A percentile compares a stretch with the other conserved stretches of the same genome.
Evolutionary conservation across 2,329 filamentous ascomycete genomes (phyloP).

Genomic region (Fusarium sp.): DNA sequence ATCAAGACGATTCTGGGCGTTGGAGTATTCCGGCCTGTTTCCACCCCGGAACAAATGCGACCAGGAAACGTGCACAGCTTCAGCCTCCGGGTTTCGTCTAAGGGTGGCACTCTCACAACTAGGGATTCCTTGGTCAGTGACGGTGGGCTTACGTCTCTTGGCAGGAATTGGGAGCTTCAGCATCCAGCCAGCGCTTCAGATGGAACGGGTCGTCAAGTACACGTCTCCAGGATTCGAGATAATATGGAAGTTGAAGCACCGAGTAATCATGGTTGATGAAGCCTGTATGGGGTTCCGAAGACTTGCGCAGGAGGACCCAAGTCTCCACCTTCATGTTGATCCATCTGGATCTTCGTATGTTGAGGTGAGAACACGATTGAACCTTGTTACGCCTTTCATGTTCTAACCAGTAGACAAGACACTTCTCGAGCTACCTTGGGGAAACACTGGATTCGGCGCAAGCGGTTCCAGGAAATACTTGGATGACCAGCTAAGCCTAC

Average conservation of each 20-base stretch:
- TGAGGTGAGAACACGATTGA: not conserved
- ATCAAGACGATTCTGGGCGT: not conserved
- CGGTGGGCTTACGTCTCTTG: not conserved
- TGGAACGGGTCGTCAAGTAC: not conserved
- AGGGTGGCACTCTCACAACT: not conserved
- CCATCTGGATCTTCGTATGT: not conserved
- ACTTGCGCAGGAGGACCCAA: not conserved
- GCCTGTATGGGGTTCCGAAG: not conserved
- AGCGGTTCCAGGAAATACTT: too few relatives aligned
- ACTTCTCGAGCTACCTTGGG: fast-evolving
- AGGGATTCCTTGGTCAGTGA: not conserved
- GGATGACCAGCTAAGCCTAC: not conserved
- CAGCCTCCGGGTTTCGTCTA: not conserved
- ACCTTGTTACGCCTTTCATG: fast-evolving
- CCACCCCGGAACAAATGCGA: not conserved
- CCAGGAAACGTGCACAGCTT: not conserved
- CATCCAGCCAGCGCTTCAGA: not conserved
- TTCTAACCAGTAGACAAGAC: not conserved
- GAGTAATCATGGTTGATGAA: not conserved
- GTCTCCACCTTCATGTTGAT: not conserved
- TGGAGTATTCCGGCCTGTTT: not conserved
- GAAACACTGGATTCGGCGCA: too few relatives aligned
- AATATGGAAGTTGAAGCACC: not conserved
- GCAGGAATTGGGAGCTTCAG: not conserved
- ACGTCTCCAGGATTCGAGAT: slow-evolving; percentile 12